Conservation (phyloP, 257 asterid species). For the Nicotiana tomentosiformis region DNA sequence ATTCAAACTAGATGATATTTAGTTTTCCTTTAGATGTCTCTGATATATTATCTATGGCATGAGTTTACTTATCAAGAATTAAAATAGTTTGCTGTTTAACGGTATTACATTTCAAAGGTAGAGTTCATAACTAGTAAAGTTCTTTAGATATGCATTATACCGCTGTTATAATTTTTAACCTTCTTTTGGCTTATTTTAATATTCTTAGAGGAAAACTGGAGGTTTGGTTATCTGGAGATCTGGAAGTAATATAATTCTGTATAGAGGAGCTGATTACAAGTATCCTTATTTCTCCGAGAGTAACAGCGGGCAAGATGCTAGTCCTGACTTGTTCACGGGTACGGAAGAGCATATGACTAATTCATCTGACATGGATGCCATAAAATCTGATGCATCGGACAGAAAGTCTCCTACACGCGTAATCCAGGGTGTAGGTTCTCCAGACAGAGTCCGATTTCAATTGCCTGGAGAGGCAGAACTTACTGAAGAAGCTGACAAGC, state of each 20-base stretch:
- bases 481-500: conserved; percentile 66
- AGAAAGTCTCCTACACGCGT: conserved; percentile 37
- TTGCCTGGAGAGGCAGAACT: conserved; percentile 88
- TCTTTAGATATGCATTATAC: background rate
- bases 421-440: conserved; percentile 80
- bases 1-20: background rate
- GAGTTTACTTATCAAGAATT: background rate
- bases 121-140: background rate
- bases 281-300: conserved; percentile 67
- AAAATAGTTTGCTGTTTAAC: background rate
- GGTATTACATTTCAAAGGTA: background rate
- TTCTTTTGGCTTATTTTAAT: background rate
- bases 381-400: conserved; percentile 21
- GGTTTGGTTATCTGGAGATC: conserved; percentile 98
- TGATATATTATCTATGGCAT: background rate
- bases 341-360: conserved; percentile 18
- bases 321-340: conserved; percentile 27
- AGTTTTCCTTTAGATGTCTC: background rate
- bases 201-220: conserved; percentile 86
- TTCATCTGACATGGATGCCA: conserved; percentile 25
- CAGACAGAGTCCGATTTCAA: conserved; percentile 78
- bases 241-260: conserved; percentile 77
- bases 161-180: background rate
- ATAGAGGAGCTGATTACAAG: conserved; percentile 82
- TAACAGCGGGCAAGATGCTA: conserved; percentile 33